Conservation (phyloP, 768 basidiomycete species). For the Pulveroboletus sp. region DNA sequence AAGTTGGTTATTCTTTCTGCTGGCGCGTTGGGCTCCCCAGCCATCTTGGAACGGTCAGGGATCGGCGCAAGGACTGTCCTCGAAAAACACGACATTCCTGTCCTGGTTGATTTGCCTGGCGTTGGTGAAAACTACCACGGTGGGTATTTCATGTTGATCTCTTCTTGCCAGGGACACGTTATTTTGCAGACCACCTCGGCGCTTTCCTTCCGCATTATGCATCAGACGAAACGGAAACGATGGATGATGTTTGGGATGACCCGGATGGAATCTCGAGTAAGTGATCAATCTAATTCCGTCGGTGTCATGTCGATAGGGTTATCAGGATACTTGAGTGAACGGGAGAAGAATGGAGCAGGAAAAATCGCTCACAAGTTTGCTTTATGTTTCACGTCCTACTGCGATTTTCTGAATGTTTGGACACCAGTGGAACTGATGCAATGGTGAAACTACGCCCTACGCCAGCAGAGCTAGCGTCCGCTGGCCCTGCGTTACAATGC, state of each 20-base stretch:
- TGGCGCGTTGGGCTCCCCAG: conserved; percentile 55
- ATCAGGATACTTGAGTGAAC: conserved; percentile 32
- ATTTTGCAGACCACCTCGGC: conserved; percentile 30
- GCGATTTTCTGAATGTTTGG: background rate
- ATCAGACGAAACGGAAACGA: conserved; percentile 42
- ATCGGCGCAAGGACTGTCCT: conserved; percentile 58
- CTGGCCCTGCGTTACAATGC: conserved; percentile 43
- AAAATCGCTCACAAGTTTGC: conserved; percentile 54
- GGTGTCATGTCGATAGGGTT: background rate
- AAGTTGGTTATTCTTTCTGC: conserved; percentile 50
- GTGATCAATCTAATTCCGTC: conserved; percentile 11
- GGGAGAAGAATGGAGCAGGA: conserved; percentile 40
- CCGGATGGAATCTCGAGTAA: conserved; percentile 39
- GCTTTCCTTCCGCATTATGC: conserved; percentile 23
- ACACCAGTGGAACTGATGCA: conserved; percentile 47
- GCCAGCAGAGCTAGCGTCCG: conserved; percentile 42
- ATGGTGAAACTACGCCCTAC: conserved; percentile 55
- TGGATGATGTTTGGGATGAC: conserved; percentile 45
- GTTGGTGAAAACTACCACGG: conserved; percentile 73
- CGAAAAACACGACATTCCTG: conserved; percentile 41
- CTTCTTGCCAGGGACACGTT: background rate
- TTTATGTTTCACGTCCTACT: background rate
- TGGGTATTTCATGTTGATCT: conserved; percentile 7
- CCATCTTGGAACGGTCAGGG: conserved; percentile 62
- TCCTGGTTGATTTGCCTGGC: conserved; percentile 65